phyloP scores from a whole-genome alignment of 352 stramenopile genomes.

The Discostella stelligera region DNA sequence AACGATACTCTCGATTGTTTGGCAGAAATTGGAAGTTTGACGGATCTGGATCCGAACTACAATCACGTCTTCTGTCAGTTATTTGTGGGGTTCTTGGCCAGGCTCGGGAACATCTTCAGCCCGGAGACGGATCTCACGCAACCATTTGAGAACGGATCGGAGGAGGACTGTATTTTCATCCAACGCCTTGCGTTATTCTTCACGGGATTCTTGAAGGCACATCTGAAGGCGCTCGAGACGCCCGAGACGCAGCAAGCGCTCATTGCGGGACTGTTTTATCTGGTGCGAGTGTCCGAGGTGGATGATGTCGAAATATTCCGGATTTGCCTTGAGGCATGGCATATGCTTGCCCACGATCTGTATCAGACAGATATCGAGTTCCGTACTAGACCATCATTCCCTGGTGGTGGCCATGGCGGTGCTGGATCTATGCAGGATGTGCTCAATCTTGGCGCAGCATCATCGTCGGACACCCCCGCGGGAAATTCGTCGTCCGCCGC shows the following conservation, averaged over 20 bases:
- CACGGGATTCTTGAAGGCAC: slow-evolving; percentile 90
- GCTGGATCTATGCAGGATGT: slow-evolving; percentile 9
- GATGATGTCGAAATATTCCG: slow-evolving; percentile 96
- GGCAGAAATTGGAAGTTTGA: slow-evolving; percentile 95
- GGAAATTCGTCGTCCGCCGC: slow-evolving; percentile 11
- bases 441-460: slow-evolving; percentile 58
- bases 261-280: slow-evolving; percentile 87
- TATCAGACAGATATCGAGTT: slow-evolving; percentile 89
- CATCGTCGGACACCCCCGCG: background rate
- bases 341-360: slow-evolving; percentile 94
- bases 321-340: slow-evolving; percentile 98
- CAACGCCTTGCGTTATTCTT: slow-evolving; percentile 97
- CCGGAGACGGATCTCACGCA: slow-evolving; percentile 84
- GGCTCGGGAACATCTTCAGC: slow-evolving; percentile 89
- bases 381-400: slow-evolving; percentile 71
- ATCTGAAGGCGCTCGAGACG: slow-evolving; percentile 93
- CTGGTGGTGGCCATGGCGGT: slow-evolving; percentile 13
- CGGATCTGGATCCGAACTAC: slow-evolving; percentile 91
- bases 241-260: slow-evolving; percentile 90
- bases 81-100: slow-evolving; percentile 91
- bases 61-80: slow-evolving; percentile 92
- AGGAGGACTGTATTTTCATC: slow-evolving; percentile 96
- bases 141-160: slow-evolving; percentile 88
- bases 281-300: slow-evolving; percentile 86
- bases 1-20: slow-evolving; percentile 97